phyloP scores from a whole-genome alignment of 371 early-diverging fungal genomes.

The Nematocida sp. region DNA sequence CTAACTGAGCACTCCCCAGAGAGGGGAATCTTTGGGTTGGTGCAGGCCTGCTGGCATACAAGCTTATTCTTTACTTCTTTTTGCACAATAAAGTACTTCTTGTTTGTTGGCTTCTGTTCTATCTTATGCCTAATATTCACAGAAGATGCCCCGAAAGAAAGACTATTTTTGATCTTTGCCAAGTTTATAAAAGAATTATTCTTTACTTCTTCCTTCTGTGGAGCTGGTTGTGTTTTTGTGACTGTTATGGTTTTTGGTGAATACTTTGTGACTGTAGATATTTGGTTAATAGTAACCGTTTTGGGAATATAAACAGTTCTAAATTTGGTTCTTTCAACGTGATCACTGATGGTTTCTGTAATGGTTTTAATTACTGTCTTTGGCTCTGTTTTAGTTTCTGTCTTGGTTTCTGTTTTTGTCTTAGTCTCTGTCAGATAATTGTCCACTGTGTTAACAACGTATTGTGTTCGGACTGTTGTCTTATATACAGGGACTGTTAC shows the following conservation, averaged over 20 bases:
- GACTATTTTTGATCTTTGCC: neutral
- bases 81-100: slow-evolving; percentile 18
- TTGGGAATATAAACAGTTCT: slow-evolving; percentile 39
- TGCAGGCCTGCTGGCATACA: slow-evolving; percentile 41
- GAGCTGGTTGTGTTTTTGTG: neutral
- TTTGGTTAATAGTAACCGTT: slow-evolving; percentile 30
- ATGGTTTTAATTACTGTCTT: neutral
- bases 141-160: neutral
- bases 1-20: slow-evolving; percentile 46
- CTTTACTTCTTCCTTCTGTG: neutral
- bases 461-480: slow-evolving; percentile 33
- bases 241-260: slow-evolving; percentile 15
- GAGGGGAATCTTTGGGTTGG: neutral
- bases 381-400: slow-evolving; percentile 17
- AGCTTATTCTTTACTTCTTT: slow-evolving; percentile 1
- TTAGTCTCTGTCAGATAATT: slow-evolving; percentile 45
- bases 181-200: neutral
- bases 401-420: slow-evolving; percentile 28
- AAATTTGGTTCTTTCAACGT: slow-evolving; percentile 44
- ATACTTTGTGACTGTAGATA: slow-evolving; percentile 11
- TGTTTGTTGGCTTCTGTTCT: neutral
- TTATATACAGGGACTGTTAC: slow-evolving; percentile 36
- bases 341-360: slow-evolving; percentile 56
- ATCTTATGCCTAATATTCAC: neutral
- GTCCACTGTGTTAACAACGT: slow-evolving; percentile 52